Percentiles rank a stretch among this genome's conserved stretches.
These are phyloP conservation scores for Piper longum DNA, from an alignment of 164 flowering plant genomes.

Conservation along the genomic window DNA sequence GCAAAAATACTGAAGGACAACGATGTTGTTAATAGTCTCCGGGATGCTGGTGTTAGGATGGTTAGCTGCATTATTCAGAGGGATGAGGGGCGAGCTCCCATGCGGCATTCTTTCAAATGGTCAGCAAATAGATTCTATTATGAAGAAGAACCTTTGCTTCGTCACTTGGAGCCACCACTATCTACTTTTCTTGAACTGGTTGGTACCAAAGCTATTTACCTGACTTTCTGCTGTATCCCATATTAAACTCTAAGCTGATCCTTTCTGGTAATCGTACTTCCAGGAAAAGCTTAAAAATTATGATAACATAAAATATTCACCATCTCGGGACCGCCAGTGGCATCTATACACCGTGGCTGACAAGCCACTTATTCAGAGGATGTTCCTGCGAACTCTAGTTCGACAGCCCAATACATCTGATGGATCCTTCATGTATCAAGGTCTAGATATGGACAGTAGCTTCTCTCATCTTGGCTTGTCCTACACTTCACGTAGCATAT, in stretches of 20 bases:
- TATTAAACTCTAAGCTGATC: slow-evolving; percentile 1
- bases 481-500: slow-evolving; percentile 71
- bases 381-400: slow-evolving; percentile 89
- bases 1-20: slow-evolving; percentile 86
- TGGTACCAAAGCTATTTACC: slow-evolving; percentile 8
- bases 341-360: slow-evolving; percentile 79
- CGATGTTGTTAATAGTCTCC: slow-evolving; percentile 58
- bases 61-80: slow-evolving; percentile 97
- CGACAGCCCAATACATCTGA: slow-evolving; percentile 62
- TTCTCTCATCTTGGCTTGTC: slow-evolving; percentile 31
- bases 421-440: slow-evolving; percentile 36
- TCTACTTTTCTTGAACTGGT: slow-evolving; percentile 98
- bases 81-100: slow-evolving; percentile 96
- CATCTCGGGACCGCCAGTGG: slow-evolving; percentile 98
- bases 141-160: slow-evolving; percentile 82
- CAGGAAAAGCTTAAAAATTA: slow-evolving; percentile 96
- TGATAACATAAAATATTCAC: slow-evolving; percentile 60
- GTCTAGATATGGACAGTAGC: slow-evolving; percentile 20
- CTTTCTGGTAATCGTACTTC: slow-evolving; percentile 4
- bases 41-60: slow-evolving; percentile 66
- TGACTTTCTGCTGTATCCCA: not conserved
- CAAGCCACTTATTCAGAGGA: slow-evolving; percentile 62
- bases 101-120: slow-evolving; percentile 98
- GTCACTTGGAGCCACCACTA: slow-evolving; percentile 97
- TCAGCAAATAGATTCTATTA: slow-evolving; percentile 60